Evolutionary conservation across 2,329 filamentous ascomycete genomes (phyloP), one percentile per base, ranked within the genome.

Genomic region (Colletotrichum acutatum): DNA sequence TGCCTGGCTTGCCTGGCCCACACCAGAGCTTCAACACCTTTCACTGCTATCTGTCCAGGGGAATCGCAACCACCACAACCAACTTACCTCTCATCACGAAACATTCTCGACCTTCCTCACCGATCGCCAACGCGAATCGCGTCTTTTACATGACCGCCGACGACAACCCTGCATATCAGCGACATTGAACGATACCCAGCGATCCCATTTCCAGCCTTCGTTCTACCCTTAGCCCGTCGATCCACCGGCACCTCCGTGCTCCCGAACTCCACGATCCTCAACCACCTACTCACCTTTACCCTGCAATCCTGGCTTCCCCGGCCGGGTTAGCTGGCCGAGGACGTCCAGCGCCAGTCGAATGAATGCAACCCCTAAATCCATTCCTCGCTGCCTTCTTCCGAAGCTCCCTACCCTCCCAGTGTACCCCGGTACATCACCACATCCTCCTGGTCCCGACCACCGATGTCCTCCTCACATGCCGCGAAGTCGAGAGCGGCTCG

Each of bases 311-410:
- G 71, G 71, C 71, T 74, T 71, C 26, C 34, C 67, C 72, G 62
- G 66, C 72, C 63, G 64, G 68, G 72, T 58, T 60, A 75, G 72
- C 74, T 74, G 74, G 74, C 64, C 42, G 68, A 63, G 67, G 63
- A 52, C 66, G 72, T 70, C 66, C 65, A 72, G 74, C 72, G 64
- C 65, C 68, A 68, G 66, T 73, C 74, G 74, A 75, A 74, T 75
- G 74, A 75, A 98, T 98, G 95, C 95, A 95, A 92, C 95, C 97
- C 87, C 90, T 98, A 92, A 99, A 99, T 86, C 97, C 97, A 83
- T 98, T 98, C 86, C 90, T 99, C 84, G 93, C 94, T 88, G 95
- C 96, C 89, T 98, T 99, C 91, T 98, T 98, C 90, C 95, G 95
- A 88, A 98, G 95, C 90, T 92, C 94, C 83, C 90, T 98, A 82